Percentiles rank a stretch among this genome's conserved stretches.
phyloP scores from a whole-genome alignment of 2,329 filamentous ascomycete genomes.

The Aspergillus piperis region DNA sequence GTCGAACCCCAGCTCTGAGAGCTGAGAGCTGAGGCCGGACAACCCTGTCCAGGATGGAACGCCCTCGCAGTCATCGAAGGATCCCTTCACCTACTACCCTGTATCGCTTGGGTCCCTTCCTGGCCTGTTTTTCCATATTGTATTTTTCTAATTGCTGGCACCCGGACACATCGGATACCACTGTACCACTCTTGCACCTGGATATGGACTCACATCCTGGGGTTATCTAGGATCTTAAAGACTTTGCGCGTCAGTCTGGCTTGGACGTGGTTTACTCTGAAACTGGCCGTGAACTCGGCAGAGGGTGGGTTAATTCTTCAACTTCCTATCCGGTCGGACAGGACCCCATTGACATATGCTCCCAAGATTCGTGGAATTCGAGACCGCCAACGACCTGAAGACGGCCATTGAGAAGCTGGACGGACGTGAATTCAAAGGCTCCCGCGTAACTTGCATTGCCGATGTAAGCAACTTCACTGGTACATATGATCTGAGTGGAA shows the following conservation, averaged over 20 bases:
- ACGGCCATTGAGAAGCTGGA: slow-evolving; percentile 94
- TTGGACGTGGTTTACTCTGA: slow-evolving; percentile 98
- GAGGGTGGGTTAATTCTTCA: slow-evolving; percentile 69
- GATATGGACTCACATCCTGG: slow-evolving; percentile 75
- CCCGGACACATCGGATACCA: slow-evolving; percentile 19
- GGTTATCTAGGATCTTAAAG: slow-evolving; percentile 95
- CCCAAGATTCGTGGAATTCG: slow-evolving; percentile 91
- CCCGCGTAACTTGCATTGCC: slow-evolving; percentile 78
- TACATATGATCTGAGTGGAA: slow-evolving; percentile 22
- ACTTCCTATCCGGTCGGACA: slow-evolving; percentile 21
- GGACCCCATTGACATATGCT: slow-evolving; percentile 27
- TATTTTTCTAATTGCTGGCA: slow-evolving; percentile 1
- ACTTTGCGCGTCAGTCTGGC: slow-evolving; percentile 95
- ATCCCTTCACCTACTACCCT: slow-evolving; percentile 13
- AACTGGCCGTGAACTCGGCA: slow-evolving; percentile 87
- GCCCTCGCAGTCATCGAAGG: slow-evolving; percentile 18
- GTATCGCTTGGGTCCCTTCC: slow-evolving; percentile 4
- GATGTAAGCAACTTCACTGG: slow-evolving; percentile 64
- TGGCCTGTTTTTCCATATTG: slow-evolving; percentile 1
- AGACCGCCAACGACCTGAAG: slow-evolving; percentile 85
- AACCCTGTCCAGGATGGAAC: slow-evolving; percentile 11
- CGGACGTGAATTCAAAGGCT: slow-evolving; percentile 87
- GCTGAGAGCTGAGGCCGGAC: slow-evolving; percentile 6
- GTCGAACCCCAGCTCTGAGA: not conserved
- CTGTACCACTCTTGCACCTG: slow-evolving; percentile 42